Conservation (phyloP, 495 filamentous ascomycete genomes). For the Lineolata rhizophorae region DNA sequence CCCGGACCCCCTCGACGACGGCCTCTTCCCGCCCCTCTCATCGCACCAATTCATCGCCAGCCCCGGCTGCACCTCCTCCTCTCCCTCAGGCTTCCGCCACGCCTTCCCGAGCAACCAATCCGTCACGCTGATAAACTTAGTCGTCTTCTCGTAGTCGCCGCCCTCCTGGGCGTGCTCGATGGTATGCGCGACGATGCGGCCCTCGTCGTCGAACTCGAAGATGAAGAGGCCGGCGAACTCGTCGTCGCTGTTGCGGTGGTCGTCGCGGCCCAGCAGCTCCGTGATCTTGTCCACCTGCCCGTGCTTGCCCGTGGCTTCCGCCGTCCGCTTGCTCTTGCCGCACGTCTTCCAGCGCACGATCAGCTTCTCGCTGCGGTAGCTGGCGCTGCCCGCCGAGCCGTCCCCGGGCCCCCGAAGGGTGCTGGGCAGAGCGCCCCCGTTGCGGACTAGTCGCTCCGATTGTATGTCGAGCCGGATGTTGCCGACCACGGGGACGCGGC, state of each 20-base stretch:
- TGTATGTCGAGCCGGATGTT: constrained; percentile 74
- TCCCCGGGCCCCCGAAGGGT: too few species aligned
- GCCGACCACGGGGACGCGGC: constrained; percentile 67
- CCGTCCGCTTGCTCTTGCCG: constrained; percentile 17
- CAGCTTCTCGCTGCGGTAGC: constrained; percentile 46
- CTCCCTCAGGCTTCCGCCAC: constrained; percentile 21
- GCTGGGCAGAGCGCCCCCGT: too few species aligned
- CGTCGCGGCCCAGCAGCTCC: constrained; percentile 21
- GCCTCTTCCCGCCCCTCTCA: not conserved
- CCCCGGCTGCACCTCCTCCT: constrained; percentile 1
- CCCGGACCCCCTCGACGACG: too few species aligned
- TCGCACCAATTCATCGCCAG: not conserved
- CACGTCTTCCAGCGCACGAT: constrained; percentile 71
- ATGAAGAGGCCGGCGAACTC: constrained; percentile 74
- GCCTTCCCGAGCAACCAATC: constrained; percentile 66
- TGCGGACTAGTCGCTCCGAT: constrained; percentile 63
- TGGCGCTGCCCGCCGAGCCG: constrained; percentile 13
- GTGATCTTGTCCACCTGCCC: constrained; percentile 26
- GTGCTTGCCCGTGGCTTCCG: constrained; percentile 8
- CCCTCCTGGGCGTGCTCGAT: constrained; percentile 83
- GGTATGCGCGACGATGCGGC: constrained; percentile 61
- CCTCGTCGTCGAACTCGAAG: constrained; percentile 87
- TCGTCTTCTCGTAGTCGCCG: constrained; percentile 42
- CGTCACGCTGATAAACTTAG: constrained; percentile 63
- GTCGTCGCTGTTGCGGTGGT: constrained; percentile 11